Conservation (phyloP, 768 basidiomycete genomes). For the Leccinum rimulosum region DNA sequence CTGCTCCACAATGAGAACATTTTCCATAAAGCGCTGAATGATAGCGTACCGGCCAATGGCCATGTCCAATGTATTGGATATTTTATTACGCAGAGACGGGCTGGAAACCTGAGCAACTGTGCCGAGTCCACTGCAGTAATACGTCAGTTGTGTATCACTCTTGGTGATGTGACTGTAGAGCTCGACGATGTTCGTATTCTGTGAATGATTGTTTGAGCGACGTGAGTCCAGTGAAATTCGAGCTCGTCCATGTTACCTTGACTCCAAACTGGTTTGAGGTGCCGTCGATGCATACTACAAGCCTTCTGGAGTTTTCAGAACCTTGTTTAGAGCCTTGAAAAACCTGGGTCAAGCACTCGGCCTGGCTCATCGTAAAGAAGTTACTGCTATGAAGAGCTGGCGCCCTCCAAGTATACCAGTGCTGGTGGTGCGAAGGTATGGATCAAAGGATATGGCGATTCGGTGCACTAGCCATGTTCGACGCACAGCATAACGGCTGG, state of each 20-base stretch:
- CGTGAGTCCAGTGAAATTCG: neutral
- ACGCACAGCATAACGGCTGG: neutral
- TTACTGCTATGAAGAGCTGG: neutral
- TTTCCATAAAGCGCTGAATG: neutral
- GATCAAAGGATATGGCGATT: neutral
- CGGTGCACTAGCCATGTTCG: neutral
- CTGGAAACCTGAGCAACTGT: constrained; percentile 29
- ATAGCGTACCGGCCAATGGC: constrained; percentile 36
- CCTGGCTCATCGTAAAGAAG: constrained; percentile 1
- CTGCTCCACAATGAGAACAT: constrained; percentile 17
- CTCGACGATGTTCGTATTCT: constrained; percentile 43
- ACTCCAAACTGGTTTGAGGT: constrained; percentile 39
- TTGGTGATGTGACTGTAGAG: constrained; percentile 38
- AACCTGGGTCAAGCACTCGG: neutral
- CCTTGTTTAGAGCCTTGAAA: constrained; percentile 4
- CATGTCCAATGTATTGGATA: constrained; percentile 30
- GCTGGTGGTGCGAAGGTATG: neutral
- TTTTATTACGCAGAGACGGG: constrained; percentile 15
- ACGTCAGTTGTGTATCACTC: constrained; percentile 34
- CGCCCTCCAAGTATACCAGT: neutral
- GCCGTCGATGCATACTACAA: constrained; percentile 39
- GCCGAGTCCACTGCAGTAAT: constrained; percentile 42
- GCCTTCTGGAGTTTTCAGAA: constrained; percentile 12
- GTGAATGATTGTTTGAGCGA: neutral
- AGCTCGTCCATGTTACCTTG: constrained; percentile 21